Base-by-base conservation (phyloP, 1,284 basidiomycete species). In the Austropuccinia psidii region DNA sequence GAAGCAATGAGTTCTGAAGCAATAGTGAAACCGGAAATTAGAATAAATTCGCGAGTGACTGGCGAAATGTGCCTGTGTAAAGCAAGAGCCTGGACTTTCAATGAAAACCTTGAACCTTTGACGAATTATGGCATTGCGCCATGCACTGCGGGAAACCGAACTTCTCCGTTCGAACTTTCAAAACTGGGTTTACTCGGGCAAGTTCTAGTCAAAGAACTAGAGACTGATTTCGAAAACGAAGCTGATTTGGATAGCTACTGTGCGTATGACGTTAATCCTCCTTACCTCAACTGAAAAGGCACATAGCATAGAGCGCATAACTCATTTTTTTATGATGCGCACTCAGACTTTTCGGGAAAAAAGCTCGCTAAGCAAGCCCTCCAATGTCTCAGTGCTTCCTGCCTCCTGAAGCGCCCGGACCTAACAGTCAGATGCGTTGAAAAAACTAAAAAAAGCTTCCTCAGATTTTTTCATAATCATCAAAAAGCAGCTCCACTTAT, bases 341-440 rank as follows among this genome's bases (percentile, higher is more conserved):
- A 19, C 6, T 15, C 37, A 69, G 66, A 75, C 61, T 75, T 75
- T 50, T 35, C 70, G n/a, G 74, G 74, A 37, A 75, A 75, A 47
- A 66, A 73, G n/a, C 52, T 75, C n/a, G 74, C 69, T 19, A 75
- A 73, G 43, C 69, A 73, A 37, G 61, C 74, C 15, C 37, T 73
- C 17, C 64, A 66, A 24, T 66, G 64, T 54, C 54, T 75, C 24
- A 75, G 62, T n/a, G 74, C 74, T 17, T 41, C 43, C n/a, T 57
- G 49, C 11, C 47, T 73, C 29, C 55, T 70, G 17, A 29, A 41
- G 33, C 49, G 54, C 61, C 35, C 27, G 17, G 35, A 64, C 27
- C 41, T 75, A 54, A 31, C 47, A n/a, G 24, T 27, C 6, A 47
- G 39, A 39, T 68, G 21, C 37, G 24, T 65, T 9, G 58, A 41